Conservation (phyloP, 164 flowering plant genomes). For the Cinnamomum chago region DNA sequence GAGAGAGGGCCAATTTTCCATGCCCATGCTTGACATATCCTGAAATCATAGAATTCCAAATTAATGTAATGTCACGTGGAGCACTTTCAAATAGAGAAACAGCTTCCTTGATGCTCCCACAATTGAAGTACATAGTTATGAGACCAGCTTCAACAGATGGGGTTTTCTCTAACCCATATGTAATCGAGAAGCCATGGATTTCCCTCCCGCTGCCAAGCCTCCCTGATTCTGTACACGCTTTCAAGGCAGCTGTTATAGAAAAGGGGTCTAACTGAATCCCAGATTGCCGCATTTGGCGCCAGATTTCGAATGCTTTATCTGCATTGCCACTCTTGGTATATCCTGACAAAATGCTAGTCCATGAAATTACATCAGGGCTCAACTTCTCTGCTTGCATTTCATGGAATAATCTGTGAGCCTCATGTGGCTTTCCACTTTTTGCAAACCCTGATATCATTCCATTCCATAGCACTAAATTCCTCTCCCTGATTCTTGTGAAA, state of each 20-base stretch:
- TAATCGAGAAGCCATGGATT: conserved; percentile 16
- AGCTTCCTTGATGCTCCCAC: conserved; percentile 10
- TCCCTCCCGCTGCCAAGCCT: conserved; percentile 3
- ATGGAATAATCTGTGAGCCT: conserved; percentile 11
- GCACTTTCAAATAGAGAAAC: conserved; percentile 10
- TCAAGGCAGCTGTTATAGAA: conserved; percentile 12
- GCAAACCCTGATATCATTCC: conserved; percentile 17
- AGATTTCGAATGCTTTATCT: conserved; percentile 1
- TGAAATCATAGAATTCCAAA: conserved; percentile 17
- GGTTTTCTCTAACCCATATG: conserved; percentile 8
- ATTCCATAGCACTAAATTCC: conserved; percentile 13
- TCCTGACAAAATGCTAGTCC: conserved; percentile 12
- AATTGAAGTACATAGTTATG: conserved; percentile 14
- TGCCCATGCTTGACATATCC: conserved; percentile 8
- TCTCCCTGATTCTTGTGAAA: conserved; percentile 1
- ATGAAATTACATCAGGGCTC: conserved; percentile 14
- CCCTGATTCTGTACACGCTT: conserved; percentile 10
- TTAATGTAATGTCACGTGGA: conserved; percentile 3
- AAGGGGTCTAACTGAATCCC: conserved; percentile 10
- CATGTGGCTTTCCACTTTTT: conserved; percentile 9
- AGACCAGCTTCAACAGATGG: conserved; percentile 14
- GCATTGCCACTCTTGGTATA: conserved; percentile 12
- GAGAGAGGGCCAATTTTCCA: conserved; percentile 1
- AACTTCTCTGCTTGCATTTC: conserved; percentile 8
- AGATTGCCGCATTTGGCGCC: conserved; percentile 8